phyloP scores from a whole-genome alignment of 306 rosid genomes.

The Cyclanthera cordifolia region DNA sequence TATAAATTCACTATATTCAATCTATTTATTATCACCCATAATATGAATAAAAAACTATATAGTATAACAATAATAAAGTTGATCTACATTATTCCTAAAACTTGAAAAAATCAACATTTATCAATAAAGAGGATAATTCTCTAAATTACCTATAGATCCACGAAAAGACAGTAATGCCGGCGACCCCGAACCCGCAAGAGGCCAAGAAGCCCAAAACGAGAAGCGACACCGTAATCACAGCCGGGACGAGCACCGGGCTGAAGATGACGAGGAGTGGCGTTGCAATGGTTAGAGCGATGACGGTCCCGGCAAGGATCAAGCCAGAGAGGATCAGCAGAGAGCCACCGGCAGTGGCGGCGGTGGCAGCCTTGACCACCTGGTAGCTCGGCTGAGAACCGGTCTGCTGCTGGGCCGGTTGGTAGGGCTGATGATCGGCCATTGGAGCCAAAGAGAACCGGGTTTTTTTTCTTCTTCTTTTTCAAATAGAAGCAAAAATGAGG shows the following conservation, averaged over 20 bases:
- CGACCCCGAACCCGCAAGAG: slow-evolving; percentile 65
- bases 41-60: neutral
- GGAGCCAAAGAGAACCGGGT: neutral
- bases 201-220: slow-evolving; percentile 48
- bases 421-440: slow-evolving; percentile 39
- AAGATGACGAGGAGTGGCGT: slow-evolving; percentile 67
- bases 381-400: slow-evolving; percentile 6
- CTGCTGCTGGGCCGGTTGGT: neutral
- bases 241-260: slow-evolving; percentile 79
- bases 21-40: neutral
- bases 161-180: slow-evolving; percentile 53
- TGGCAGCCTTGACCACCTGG: slow-evolving; percentile 52
- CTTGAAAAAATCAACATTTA: too few relatives aligned
- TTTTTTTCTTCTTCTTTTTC: too few relatives aligned
- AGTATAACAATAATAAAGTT: neutral
- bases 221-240: slow-evolving; percentile 32
- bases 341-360: slow-evolving; percentile 57
- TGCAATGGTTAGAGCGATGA: slow-evolving; percentile 39
- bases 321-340: slow-evolving; percentile 57
- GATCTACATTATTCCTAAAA: neutral
- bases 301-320: slow-evolving; percentile 39
- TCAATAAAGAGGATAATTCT: neutral
- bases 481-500: neutral
- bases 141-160: slow-evolving; percentile 44
- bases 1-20: too few relatives aligned